phyloP scores from a whole-genome alignment of 164 flowering plant species.

The Aristolochia californica region DNA sequence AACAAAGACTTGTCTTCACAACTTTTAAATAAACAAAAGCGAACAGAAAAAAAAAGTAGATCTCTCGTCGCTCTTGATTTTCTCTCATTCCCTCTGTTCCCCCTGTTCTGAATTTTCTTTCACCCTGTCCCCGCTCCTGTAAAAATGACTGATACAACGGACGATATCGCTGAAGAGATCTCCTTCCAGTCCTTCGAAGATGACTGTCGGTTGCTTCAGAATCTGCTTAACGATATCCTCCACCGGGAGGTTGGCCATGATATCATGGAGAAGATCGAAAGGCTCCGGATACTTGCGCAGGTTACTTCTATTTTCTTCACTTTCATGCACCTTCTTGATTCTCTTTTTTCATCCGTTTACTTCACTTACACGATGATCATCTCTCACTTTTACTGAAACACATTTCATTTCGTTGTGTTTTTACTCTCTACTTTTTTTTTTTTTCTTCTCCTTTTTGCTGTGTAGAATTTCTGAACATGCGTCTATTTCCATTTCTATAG shows the following conservation, averaged over 20 bases:
- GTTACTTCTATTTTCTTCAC: conserved; percentile 14
- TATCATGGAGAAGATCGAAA: conserved; percentile 58
- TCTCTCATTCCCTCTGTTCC: too few relatives aligned
- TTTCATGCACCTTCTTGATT: background rate
- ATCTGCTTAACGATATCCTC: conserved; percentile 63
- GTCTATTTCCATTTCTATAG: background rate
- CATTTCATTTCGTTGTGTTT: too few relatives aligned
- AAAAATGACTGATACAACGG: conserved; percentile 67
- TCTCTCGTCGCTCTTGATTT: too few relatives aligned
- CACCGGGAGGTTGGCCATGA: conserved; percentile 51
- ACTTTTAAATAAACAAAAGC: too few relatives aligned
- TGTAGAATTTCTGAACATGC: background rate
- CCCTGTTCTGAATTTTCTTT: too few relatives aligned
- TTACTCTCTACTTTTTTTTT: too few relatives aligned
- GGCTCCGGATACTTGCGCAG: conserved; percentile 61
- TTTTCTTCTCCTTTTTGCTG: background rate
- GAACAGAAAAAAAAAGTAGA: too few relatives aligned
- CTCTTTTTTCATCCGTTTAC: background rate
- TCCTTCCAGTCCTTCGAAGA: conserved; percentile 78
- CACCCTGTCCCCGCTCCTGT: background rate
- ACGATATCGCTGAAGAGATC: conserved; percentile 85
- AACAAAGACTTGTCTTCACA: too few relatives aligned
- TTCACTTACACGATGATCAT: background rate
- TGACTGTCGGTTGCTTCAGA: conserved; percentile 58
- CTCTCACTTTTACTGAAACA: background rate